Base-by-base conservation (phyloP, 805 yeast genomes). In the Maudiozyma turicensis region DNA sequence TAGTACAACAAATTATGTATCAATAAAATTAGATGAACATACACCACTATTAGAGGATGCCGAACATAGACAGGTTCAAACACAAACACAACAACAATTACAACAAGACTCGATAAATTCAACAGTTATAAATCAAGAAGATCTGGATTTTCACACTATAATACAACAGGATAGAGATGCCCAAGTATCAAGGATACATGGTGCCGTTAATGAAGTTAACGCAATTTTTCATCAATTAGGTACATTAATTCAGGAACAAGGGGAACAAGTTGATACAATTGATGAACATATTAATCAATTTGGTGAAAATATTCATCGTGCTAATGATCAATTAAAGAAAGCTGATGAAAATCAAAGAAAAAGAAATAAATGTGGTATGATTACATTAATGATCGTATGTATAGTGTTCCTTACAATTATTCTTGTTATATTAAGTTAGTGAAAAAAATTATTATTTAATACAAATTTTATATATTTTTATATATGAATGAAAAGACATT, bases 181-280 rank as follows among this genome's bases (percentile, higher is more conserved):
- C 28, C 93, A 87, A 52, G 84, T 90, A 33, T 71, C 73, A 32
- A 81, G 78, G 52, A 82, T 89, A 8, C 81, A 84, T 41, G 78
- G 79, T 40, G 95, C 95, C 0, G 87, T 89, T 9, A 77, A 74
- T 47, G 96, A 90, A 55, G 86, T 90, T 40, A 89, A 90, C 64
- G 75, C 88, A 8, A 89, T 90, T 4, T 89, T 88, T 64, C 80
- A 81, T 55, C 95, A 89, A 58, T 66, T 90, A 49, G 88, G 89
- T 13, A 75, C 79, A 38, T 69, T 90, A 57, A 93, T 90, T 2
- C 72, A 75, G 47, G 90, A 87, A 64, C 97, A 90, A 63, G 96
- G 95, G 6, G 81, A 77, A 32, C 89, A 86, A 55, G 74, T 90
- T 14, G 95, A 88, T 59, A 79, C 89, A 0, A 80, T 90, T 14